Evolutionary conservation across 2,329 filamentous ascomycete species (phyloP).

Genomic region (Fusarium sp.): DNA sequence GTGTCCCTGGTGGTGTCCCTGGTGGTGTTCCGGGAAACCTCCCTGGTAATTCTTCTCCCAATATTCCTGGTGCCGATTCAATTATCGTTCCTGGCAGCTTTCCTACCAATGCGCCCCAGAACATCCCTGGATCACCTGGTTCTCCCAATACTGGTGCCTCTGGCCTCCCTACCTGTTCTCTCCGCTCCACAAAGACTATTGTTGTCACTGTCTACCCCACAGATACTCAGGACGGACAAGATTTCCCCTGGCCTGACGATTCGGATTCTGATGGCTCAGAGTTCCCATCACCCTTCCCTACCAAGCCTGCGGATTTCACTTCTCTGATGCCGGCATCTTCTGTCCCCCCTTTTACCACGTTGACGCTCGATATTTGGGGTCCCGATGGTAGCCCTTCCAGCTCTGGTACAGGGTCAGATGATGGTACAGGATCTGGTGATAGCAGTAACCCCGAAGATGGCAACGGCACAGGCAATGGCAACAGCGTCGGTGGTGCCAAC

Average conservation of each 20-base stretch:
- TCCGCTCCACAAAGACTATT: conserved; percentile 54
- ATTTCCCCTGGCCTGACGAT: conserved; percentile 22
- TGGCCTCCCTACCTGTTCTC: conserved; percentile 50
- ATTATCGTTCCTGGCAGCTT: conserved; percentile 14
- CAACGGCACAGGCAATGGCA: conserved; percentile 10
- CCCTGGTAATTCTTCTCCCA: conserved; percentile 4
- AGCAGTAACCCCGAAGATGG: conserved; percentile 4
- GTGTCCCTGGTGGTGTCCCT: conserved; percentile 16
- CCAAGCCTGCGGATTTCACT: conserved; percentile 38
- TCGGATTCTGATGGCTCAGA: conserved; percentile 32
- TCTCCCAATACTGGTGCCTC: conserved; percentile 7
- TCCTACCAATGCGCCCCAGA: conserved; percentile 12
- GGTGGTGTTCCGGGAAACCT: conserved; percentile 6
- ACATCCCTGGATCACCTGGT: conserved; percentile 5
- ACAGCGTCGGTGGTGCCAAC: background rate
- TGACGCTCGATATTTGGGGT: conserved; percentile 50
- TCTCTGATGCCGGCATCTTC: conserved; percentile 16
- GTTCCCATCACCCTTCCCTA: conserved; percentile 40
- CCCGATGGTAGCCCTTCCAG: conserved; percentile 16
- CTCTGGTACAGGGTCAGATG: conserved; percentile 2
- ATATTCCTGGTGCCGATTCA: conserved; percentile 25
- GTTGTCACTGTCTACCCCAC: conserved; percentile 57
- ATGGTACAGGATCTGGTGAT: conserved; percentile 13
- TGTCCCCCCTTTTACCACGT: conserved; percentile 47
- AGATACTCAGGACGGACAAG: conserved; percentile 37